Conservation (phyloP, 1,139 yeast species). For the Pichia sp. region DNA sequence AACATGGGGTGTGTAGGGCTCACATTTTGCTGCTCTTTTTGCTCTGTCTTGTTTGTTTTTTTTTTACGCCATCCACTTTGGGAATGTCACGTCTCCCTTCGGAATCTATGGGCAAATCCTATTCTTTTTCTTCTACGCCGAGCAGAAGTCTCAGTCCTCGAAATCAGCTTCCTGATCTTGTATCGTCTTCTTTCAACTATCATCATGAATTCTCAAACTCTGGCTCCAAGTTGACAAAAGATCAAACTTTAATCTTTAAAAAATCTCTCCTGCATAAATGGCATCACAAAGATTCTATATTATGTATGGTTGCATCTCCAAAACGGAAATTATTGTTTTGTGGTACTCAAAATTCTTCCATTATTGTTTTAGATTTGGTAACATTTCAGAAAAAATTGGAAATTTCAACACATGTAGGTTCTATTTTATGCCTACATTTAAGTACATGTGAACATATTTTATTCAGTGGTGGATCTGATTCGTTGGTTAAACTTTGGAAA, state of each 20-base stretch:
- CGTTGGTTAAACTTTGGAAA: conserved; percentile 82
- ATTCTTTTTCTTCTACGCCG: conserved; percentile 6
- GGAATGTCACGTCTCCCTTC: neutral
- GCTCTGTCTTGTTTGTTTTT: too few species aligned
- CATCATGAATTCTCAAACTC: conserved; percentile 14
- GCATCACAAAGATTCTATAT: conserved; percentile 66
- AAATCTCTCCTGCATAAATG: conserved; percentile 54
- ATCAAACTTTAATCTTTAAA: conserved; percentile 13
- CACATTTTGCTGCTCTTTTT: too few species aligned
- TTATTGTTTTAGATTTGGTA: conserved; percentile 63
- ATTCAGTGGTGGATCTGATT: conserved; percentile 87
- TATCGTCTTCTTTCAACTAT: conserved; percentile 9
- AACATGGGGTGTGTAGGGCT: too few species aligned
- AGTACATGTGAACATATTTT: conserved; percentile 55
- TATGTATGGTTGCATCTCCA: conserved; percentile 71
- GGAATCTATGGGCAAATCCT: neutral
- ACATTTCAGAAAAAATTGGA: conserved; percentile 50
- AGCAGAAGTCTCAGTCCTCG: conserved; percentile 7
- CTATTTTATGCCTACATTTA: conserved; percentile 63
- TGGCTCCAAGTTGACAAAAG: conserved; percentile 9
- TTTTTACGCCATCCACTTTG: too few species aligned
- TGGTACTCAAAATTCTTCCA: conserved; percentile 90
- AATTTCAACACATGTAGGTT: conserved; percentile 51
- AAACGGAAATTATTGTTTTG: conserved; percentile 59
- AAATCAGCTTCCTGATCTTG: conserved; percentile 1